Evolutionary conservation across 768 basidiomycete genomes (phyloP), one percentile per base, ranked within the genome.

Genomic region (Fistulinella prunicolor): DNA sequence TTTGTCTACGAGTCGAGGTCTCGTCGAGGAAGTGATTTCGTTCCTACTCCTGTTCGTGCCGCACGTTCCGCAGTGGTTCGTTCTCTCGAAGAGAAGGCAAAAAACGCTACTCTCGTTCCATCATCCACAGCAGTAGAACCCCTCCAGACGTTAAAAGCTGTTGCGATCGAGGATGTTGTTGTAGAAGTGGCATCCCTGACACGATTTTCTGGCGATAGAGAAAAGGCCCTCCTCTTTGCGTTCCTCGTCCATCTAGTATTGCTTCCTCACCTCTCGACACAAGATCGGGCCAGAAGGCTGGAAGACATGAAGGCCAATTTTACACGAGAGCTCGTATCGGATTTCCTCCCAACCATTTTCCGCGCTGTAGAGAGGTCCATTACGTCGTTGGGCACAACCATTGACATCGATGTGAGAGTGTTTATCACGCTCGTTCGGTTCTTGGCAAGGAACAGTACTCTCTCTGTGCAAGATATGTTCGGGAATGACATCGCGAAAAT

Each of bases 331-430:
- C 55, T 83, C 6, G 20, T 56, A 4, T 49, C 65, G 1, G 26
- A 53, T 0, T 78, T 83, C 55, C 58, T 84, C 1, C 76, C 77
- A 0, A 39, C 38, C 0, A 47, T 73, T 4, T 71, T 80, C 51
- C 50, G 64, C 9, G 52, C 57, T 0, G 57, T 71, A 1, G 67
- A 70, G 19, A 24, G 38, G 9, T 44, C 59, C n/a, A 53, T 68
- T 6, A 48, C 60, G 14, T 43, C 51, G 4, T 47, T 58, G 7
- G 46, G 50, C 23, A 46, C 57, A 32, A 53, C 64, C 32, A 50
- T 76, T n/a, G 77, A 82, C 44, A 44, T 85, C 6, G 84, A 86
- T 54, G 77, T 77, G 13, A 67, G 73, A 29, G 61, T 83, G 9
- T 84, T 80, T 58, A 46, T 69, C 14, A 61, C 71, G 14, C 64